Evolutionary conservation across 1,139 yeast genomes (phyloP), one percentile per base, ranked within the genome.

Genomic region (Debaryomyces robertsiae): DNA sequence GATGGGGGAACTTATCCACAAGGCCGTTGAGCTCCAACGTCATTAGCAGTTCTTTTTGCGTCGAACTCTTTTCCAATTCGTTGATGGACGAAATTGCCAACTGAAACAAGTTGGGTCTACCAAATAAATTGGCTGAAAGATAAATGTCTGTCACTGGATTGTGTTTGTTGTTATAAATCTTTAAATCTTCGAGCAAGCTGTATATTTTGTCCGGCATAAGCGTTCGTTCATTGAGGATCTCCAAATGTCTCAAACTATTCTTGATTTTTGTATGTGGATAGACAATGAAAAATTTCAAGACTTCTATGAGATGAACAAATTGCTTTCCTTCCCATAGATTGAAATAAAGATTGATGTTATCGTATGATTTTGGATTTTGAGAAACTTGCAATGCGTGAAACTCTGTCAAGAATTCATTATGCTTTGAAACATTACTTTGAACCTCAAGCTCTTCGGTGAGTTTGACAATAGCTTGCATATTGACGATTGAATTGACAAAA

Each of bases 261-360:
- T 55, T 32, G 2, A 70, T 40, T 3, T 39, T 28, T 2, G 59
- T 52, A 46, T 70, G 73, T 1, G 77, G 77, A 45, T 67, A 69
- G 2, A 67, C 46, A 1, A 65, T 39, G 9, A 53, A 57, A 34
- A 57, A 61, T 44, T 69, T 69, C 46, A 72, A 42, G 6, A 57
- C 61, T 6, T 61, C 64, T 3, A 73, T 45, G 1, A 66, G 40
- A 31, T 51, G 48, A 11, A 36, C 48, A 44, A 46, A 59, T 18
- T 54, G 56, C 18, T 54, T 46, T 1, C 70, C 75, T 27, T 65
- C 67, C 69, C 71, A 63, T n/a, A 68, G 55, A 28, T 47, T 50
- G 42, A 71, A 59, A 35, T 47, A 58, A 4, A 57, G 40, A 15
- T 56, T 53, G 23, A 69, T 38, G 18, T 61, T 67, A n/a, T 55